phyloP scores from a whole-genome alignment of 805 yeast genomes.

The Priceomyces melissophilus region DNA sequence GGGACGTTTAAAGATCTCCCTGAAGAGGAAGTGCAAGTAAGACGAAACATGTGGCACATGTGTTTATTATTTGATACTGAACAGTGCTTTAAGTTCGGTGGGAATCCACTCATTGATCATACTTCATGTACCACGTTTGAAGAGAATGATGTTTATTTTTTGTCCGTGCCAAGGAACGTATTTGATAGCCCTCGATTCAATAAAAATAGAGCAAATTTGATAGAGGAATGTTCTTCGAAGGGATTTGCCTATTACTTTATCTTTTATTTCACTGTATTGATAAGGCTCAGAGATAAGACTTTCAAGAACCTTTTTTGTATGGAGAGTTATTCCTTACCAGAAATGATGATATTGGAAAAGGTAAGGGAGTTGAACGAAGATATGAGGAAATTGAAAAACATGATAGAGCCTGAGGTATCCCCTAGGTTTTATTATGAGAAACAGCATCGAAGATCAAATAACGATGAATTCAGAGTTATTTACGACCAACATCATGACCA shows the following conservation, averaged over 20 bases:
- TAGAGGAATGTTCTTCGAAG: constrained; percentile 5
- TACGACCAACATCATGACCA: not conserved
- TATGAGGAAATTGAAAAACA: constrained; percentile 15
- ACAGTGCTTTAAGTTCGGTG: constrained; percentile 27
- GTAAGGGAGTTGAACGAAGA: constrained; percentile 17
- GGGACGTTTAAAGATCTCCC: constrained; percentile 12
- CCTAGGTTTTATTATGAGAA: constrained; percentile 16
- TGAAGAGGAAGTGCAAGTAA: constrained; percentile 10
- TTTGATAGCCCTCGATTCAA: constrained; percentile 4
- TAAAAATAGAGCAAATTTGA: constrained; percentile 2
- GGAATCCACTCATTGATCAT: constrained; percentile 21
- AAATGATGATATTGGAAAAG: constrained; percentile 5
- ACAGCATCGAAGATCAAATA: not conserved
- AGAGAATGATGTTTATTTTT: constrained; percentile 11
- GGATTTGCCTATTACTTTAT: constrained; percentile 12
- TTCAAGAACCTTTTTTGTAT: constrained; percentile 24
- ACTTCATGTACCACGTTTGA: constrained; percentile 18
- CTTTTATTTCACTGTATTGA: constrained; percentile 12
- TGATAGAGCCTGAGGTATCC: constrained; percentile 17
- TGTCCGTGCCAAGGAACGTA: constrained; percentile 12
- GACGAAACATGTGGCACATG: constrained; percentile 26
- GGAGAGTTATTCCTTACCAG: constrained; percentile 10
- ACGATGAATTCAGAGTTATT: not conserved
- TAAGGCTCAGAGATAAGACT: constrained; percentile 20
- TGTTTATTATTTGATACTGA: constrained; percentile 28